phyloP scores from a whole-genome alignment of 768 basidiomycete species.

The Ephemerocybe angulata region DNA sequence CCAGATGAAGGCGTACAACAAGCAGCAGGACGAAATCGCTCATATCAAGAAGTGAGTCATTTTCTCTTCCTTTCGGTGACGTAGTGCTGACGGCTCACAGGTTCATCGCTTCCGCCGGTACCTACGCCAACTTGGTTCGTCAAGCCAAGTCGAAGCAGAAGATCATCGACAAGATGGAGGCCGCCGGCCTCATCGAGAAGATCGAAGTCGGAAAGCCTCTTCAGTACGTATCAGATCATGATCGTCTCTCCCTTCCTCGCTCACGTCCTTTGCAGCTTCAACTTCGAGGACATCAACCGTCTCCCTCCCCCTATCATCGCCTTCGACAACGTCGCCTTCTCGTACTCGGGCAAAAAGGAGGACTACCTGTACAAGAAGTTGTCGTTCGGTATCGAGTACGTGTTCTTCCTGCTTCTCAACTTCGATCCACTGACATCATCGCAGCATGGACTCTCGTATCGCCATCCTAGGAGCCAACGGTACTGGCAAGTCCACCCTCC shows the following conservation, averaged over 20 bases:
- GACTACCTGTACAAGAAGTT: conserved; percentile 87
- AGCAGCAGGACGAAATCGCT: conserved; percentile 97
- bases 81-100: conserved; percentile 38
- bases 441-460: conserved; percentile 88
- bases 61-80: neutral
- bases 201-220: conserved; percentile 97
- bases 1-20: conserved; percentile 98
- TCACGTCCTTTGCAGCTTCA: conserved; percentile 50
- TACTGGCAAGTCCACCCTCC: conserved; percentile 61
- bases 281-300: conserved; percentile 92
- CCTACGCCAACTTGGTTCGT: too few species aligned
- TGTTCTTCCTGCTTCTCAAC: conserved; percentile 16
- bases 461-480: conserved; percentile 96
- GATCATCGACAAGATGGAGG: too few species aligned
- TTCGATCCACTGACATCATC: conserved; percentile 41
- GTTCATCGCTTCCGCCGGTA: conserved; percentile 99
- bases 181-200: conserved; percentile 99
- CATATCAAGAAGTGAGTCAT: conserved; percentile 90
- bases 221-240: too few species aligned
- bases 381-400: conserved; percentile 95
- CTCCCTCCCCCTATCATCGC: conserved; percentile 97
- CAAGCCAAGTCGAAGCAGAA: too few species aligned
- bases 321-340: conserved; percentile 91
- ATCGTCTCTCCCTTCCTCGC: too few species aligned
- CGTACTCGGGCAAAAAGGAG: conserved; percentile 86